Conservation (phyloP, 2,329 filamentous ascomycete genomes). For the Aspergillus carbonarius region DNA sequence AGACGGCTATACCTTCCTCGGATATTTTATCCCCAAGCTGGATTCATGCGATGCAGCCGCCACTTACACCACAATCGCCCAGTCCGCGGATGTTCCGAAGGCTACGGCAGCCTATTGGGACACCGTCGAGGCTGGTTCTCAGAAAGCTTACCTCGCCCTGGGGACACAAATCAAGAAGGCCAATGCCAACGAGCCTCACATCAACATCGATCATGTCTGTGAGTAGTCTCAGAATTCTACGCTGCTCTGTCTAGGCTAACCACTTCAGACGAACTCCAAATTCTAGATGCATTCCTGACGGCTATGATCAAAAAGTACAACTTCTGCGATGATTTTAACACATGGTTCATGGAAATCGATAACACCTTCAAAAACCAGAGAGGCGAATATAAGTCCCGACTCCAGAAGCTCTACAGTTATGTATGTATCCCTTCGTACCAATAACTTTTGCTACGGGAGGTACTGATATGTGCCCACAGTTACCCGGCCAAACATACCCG, state of each 20-base stretch:
- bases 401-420: not conserved
- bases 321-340: conserved; percentile 1
- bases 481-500: not conserved
- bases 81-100: not conserved
- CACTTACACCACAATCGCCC: not conserved
- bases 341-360: not conserved
- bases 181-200: not conserved
- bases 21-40: not conserved
- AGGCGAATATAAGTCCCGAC: not conserved
- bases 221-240: not conserved
- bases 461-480: not conserved
- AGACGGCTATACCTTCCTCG: not conserved
- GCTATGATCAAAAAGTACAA: not conserved
- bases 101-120: not conserved
- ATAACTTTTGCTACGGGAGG: not conserved
- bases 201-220: conserved; percentile 7
- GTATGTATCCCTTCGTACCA: not conserved
- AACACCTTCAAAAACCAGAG: not conserved
- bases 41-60: not conserved
- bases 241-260: not conserved
- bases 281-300: not conserved
- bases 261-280: not conserved
- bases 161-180: not conserved
- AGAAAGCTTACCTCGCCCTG: not conserved
- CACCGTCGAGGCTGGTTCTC: not conserved